phyloP scores from a whole-genome alignment of 768 basidiomycete species.

The Suillus fuscotomentosus region DNA sequence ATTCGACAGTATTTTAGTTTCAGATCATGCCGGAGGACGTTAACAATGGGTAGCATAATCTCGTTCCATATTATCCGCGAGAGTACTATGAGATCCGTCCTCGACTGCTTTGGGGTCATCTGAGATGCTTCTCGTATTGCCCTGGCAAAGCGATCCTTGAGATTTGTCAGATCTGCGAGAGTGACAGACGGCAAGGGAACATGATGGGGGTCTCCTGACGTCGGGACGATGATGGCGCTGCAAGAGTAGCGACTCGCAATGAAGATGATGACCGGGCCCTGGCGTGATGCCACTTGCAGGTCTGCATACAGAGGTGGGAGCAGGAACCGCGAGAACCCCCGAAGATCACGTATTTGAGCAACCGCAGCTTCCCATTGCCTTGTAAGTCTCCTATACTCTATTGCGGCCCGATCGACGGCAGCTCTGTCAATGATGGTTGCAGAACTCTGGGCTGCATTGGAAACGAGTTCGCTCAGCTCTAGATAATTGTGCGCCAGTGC shows the following conservation, averaged over 20 bases:
- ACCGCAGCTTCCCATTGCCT: not conserved
- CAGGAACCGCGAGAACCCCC: no score
- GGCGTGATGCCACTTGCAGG: not conserved
- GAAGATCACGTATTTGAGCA: not conserved
- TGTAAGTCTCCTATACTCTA: not conserved
- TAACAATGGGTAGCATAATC: not conserved
- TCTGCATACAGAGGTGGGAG: not conserved
- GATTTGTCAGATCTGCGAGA: constrained; percentile 2
- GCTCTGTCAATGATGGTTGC: not conserved
- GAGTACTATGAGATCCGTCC: not conserved
- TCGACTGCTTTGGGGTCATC: no score
- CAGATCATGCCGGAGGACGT: not conserved
- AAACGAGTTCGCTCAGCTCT: not conserved
- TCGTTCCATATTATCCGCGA: not conserved
- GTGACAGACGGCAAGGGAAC: not conserved
- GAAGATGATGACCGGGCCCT: not conserved
- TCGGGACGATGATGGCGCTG: not conserved
- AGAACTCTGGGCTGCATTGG: constrained; percentile 7
- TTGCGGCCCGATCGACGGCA: not conserved
- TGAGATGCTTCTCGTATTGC: constrained; percentile 3
- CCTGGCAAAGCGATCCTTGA: constrained; percentile 4
- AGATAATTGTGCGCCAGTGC: not conserved
- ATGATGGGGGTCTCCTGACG: not conserved
- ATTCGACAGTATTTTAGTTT: not conserved
- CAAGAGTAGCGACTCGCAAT: not conserved